phyloP scores from a whole-genome alignment of 352 stramenopile species.

The Pseudoperonospora humuli region DNA sequence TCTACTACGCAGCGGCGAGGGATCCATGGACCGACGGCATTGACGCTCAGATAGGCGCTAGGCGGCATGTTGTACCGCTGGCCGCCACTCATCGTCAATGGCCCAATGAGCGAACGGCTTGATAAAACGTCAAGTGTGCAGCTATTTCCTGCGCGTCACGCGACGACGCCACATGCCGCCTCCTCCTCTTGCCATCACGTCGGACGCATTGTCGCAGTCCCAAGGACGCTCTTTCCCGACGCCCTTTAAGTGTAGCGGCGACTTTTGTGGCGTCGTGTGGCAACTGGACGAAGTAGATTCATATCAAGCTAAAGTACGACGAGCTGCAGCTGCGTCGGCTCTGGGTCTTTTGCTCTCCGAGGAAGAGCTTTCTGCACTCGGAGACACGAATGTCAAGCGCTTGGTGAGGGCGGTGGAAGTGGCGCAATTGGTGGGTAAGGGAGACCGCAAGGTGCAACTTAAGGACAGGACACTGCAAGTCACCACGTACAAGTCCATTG shows the following conservation, averaged over 20 bases:
- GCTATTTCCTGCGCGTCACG: constrained; percentile 2
- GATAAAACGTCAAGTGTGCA: neutral
- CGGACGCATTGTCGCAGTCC: constrained; percentile 1
- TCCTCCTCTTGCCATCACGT: constrained; percentile 2
- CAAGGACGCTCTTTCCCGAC: constrained; percentile 33
- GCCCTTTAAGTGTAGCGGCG: too few species aligned
- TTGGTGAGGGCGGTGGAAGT: too few species aligned
- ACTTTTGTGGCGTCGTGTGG: constrained; percentile 62
- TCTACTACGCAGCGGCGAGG: constrained; percentile 39
- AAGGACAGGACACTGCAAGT: too few species aligned
- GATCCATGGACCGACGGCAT: constrained; percentile 9
- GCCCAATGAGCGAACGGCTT: neutral
- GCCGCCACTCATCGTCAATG: constrained; percentile 8
- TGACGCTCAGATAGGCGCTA: constrained; percentile 37
- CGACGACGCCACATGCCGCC: constrained; percentile 11
- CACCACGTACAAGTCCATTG: too few species aligned
- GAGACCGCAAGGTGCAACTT: too few species aligned
- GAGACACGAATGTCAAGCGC: too few species aligned
- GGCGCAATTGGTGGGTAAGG: too few species aligned
- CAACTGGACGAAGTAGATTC: too few species aligned
- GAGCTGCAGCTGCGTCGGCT: too few species aligned
- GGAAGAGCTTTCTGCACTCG: too few species aligned
- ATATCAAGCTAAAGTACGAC: too few species aligned
- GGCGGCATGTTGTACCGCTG: constrained; percentile 32
- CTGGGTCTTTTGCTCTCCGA: too few species aligned